Percentiles rank a stretch among this genome's conserved stretches.
These are phyloP conservation scores for Moelleriella libera DNA, from an alignment of 2,329 filamentous ascomycete genomes.

Conservation along the genomic window DNA sequence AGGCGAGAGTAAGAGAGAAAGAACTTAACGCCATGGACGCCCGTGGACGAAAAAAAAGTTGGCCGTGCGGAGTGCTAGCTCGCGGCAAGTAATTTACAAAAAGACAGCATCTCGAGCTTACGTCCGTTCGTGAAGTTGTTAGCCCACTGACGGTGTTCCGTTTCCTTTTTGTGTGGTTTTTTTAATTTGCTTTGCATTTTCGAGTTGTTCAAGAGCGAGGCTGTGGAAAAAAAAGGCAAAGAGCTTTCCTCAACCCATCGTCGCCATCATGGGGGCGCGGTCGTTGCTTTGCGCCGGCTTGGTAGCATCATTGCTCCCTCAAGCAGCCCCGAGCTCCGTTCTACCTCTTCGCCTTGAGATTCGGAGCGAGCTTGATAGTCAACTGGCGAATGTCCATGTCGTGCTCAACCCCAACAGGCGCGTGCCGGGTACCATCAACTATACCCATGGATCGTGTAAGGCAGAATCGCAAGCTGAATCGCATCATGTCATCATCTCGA, in stretches of 20 bases:
- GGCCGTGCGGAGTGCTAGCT: no score
- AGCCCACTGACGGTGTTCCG: no score
- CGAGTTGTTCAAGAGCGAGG: no score
- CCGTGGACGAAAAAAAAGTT: no score
- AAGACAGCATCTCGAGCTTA: no score
- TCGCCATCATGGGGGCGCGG: background rate
- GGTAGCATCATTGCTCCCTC: background rate
- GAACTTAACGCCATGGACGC: no score
- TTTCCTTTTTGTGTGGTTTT: no score
- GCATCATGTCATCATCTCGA: constrained; percentile 8
- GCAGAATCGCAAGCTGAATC: constrained; percentile 5
- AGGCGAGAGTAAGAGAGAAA: no score
- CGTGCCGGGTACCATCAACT: constrained; percentile 6
- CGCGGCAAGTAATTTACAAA: no score
- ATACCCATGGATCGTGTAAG: constrained; percentile 9
- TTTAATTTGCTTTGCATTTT: no score
- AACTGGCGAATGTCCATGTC: constrained; percentile 18
- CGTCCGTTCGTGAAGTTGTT: no score
- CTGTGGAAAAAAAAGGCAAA: background rate
- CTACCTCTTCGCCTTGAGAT: constrained; percentile 19
- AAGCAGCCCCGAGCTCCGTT: constrained; percentile 3
- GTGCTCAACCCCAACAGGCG: constrained; percentile 3
- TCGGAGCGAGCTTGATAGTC: constrained; percentile 13
- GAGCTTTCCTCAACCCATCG: background rate
- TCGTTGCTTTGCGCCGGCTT: background rate